A percentile compares a stretch with the other conserved stretches of the same genome.
Conservation (phyloP, 2,329 filamentous ascomycete genomes). For the Tolypocladium endophyticum region DNA sequence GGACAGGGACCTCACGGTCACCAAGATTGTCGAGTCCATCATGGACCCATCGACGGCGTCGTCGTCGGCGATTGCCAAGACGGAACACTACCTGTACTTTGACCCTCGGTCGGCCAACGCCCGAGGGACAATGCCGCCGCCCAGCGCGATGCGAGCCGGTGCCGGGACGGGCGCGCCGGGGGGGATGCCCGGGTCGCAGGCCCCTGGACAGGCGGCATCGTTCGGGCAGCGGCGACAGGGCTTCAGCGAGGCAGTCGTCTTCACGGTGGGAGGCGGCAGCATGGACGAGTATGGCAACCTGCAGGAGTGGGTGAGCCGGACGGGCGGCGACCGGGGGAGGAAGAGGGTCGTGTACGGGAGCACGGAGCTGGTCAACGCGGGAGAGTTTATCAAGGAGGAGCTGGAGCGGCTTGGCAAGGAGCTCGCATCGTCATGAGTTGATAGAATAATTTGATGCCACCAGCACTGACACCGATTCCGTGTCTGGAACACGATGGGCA, state of each 20-base stretch:
- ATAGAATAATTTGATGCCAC: neutral
- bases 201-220: conserved; percentile 61
- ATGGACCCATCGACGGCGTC: conserved; percentile 92
- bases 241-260: conserved; percentile 85
- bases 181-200: conserved; percentile 38
- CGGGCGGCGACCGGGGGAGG: conserved; percentile 53
- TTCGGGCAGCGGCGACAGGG: conserved; percentile 88
- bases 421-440: conserved; percentile 23
- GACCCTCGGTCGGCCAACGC: conserved; percentile 91
- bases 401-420: conserved; percentile 53
- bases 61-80: conserved; percentile 88
- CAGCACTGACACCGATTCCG: neutral
- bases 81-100: conserved; percentile 94
- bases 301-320: conserved; percentile 87
- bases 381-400: conserved; percentile 55
- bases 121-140: conserved; percentile 79
- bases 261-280: conserved; percentile 88
- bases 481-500: neutral
- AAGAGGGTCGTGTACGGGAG: conserved; percentile 90
- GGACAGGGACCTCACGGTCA: conserved; percentile 90
- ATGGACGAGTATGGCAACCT: conserved; percentile 99
- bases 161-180: conserved; percentile 31
- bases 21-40: conserved; percentile 94
- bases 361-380: conserved; percentile 67
- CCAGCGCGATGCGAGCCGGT: conserved; percentile 46